Base-by-base conservation (phyloP, 176 grass and related monocot species). In the Oryza australiensis region DNA sequence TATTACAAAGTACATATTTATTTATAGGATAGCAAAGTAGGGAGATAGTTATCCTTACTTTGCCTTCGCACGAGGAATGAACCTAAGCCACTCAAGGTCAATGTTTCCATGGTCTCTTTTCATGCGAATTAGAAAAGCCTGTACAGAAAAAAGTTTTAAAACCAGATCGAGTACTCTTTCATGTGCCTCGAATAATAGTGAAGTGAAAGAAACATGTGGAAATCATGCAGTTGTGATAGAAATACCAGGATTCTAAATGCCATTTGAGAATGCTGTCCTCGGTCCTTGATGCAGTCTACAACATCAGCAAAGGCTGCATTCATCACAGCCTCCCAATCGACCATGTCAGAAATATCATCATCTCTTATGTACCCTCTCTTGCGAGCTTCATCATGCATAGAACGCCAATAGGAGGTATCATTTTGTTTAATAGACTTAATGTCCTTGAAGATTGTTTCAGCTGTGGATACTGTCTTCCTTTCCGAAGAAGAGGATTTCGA, bases 81-180 rank as follows among this genome's bases (percentile, higher is more conserved):
- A 34, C 85, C 65, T 76, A 66, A 89, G 82, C 87, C 87, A 89
- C 64, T 89, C 87, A 24, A 89, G 55, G 41, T 89, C 77, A 76
- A 89, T 76, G 53, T 55, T 85, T 76, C 65, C 77, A 85, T 85
- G 82, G 37, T 84, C 77, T 42, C 76, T 80, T 20, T 85, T 51
- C 81, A 85, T n/a, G 62, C 83, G 82, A 15, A 11, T 49, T 23
- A 89, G 82, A 27, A 89, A 89, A 15, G 43, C 72, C 87, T 89
- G 72, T 16, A 81, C 15, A 75, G n/a, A 73, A 78, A 27, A 62
- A 66, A 37, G 3, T 14, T 20, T 18, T 1, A 7, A 53, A 20
- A 57, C 24, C 65, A 68, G 5, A 66, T 22, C 9, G 38, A 26
- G 6, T 0, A 53, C 30, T 74, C 43, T 67, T 26, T 53, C 26